Evolutionary conservation across 805 yeast genomes (phyloP).

Genomic region (Yamadazyma akitaensis): DNA sequence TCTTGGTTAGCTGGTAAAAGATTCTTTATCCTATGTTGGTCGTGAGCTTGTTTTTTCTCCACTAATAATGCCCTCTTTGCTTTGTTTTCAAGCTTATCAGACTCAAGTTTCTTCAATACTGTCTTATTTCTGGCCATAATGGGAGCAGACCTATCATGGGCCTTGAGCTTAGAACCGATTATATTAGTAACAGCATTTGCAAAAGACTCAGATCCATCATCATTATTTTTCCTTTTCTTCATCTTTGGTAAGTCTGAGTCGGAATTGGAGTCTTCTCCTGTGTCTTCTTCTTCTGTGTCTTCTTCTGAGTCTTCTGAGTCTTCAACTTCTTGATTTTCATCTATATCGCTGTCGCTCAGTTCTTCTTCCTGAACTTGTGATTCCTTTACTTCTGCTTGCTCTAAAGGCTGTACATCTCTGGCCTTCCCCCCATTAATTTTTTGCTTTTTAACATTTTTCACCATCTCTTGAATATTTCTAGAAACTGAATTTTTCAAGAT

Average conservation of each 20-base stretch:
- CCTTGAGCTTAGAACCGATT: slow-evolving; percentile 79
- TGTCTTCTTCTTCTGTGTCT: slow-evolving; percentile 5
- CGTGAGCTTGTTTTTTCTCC: slow-evolving; percentile 68
- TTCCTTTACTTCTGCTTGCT: background rate
- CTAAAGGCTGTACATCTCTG: background rate
- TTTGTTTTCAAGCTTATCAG: slow-evolving; percentile 76
- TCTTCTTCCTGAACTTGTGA: background rate
- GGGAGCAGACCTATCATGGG: slow-evolving; percentile 86
- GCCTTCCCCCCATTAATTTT: background rate
- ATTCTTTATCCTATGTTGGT: slow-evolving; percentile 63
- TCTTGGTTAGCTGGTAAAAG: slow-evolving; percentile 61
- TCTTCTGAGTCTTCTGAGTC: background rate
- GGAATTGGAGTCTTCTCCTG: slow-evolving; percentile 9
- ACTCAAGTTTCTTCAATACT: slow-evolving; percentile 67
- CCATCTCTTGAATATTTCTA: background rate
- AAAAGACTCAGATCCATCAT: slow-evolving; percentile 73
- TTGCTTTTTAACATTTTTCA: slow-evolving; percentile 4
- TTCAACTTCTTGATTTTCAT: slow-evolving; percentile 1
- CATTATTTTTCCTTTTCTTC: slow-evolving; percentile 54
- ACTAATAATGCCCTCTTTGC: slow-evolving; percentile 67
- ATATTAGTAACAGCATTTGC: slow-evolving; percentile 83
- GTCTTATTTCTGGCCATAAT: slow-evolving; percentile 81
- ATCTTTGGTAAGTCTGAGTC: slow-evolving; percentile 35
- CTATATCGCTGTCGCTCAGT: slow-evolving; percentile 4
- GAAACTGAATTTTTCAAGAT: background rate